Base-by-base conservation (phyloP, 2,329 filamentous ascomycete genomes). In the Zymoseptoria crescenta region DNA sequence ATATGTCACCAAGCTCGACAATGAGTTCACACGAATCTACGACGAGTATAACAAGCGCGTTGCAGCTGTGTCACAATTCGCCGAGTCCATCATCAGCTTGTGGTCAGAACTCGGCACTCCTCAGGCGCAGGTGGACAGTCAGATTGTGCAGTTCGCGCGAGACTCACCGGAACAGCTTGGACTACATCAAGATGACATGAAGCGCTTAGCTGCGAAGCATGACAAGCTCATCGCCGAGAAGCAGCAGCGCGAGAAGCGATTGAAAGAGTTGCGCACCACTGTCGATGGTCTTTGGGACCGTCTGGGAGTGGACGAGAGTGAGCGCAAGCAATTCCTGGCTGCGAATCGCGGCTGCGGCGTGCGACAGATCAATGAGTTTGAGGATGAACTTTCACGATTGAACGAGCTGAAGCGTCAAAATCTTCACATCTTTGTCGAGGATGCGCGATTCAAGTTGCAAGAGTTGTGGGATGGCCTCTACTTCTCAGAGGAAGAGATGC, bases 401-500 rank as follows among this genome's bases (percentile, higher is more conserved):
- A 94, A 95, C 66, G 92, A 97, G 73, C 81, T 97, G 59, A 99
- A 99, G 79, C 83, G 88, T 68, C 90, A 99, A 73, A 96, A 99
- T 69, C 80, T 99, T 63, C 92, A 96, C 71, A 76, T 97, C 4
- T 99, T 99, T 69, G 91, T 99, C 9, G 94, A 97, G 73, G 94
- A 99, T 76, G 88, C 93, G 20, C 84, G 95, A 49, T 89, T 86
- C 75, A 90, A 89, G 71, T 81, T 99, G 9, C 93, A 97, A 74
- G 92, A 95, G 70, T 83, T 99, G 0, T 99, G 95, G 94, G 94
- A 99, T 71, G 81, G 85, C 0, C 78, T 99, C 1, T 97, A 94
- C 77, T 92, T 95, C 71, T 96, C 90, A 0, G 94, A 99, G 72
- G 94, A 99, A 69, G 94, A 99, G 76, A 97, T 97, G 92, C 84